Base-by-base conservation (phyloP, 768 basidiomycete genomes). In the Amanita rimosa region DNA sequence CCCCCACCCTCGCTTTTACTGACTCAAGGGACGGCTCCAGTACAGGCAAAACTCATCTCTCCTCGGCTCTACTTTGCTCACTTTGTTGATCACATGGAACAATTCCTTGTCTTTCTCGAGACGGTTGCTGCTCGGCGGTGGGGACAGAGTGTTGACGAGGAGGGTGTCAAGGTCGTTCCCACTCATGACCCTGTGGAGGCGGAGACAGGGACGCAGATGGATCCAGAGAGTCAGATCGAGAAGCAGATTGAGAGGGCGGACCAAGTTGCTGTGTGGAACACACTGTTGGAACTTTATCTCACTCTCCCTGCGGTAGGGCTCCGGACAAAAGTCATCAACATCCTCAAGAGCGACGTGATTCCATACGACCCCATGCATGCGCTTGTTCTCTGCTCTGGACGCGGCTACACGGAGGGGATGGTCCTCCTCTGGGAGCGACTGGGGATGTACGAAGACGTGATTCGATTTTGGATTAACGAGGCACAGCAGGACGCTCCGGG, bases 321-420 rank as follows among this genome's bases (percentile, higher is more conserved):
- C 51, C 67, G 70, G 34, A 68, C 74, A 34, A 95, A 93, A 60
- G 91, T 92, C 1, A 61, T 92, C 49, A 73, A 73, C 4, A 64
- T 98, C 1, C 71, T 98, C 10, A 65, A 72, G 44, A 81, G 79
- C 55, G 62, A 69, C 1, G 62, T 62, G 17, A 64, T 83, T 6
- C 90, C 90, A 0, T 92, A 89, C 59, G 95, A 99, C 57, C 72
- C 79, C 3, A 93, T 79, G 35, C 95, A 97, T 60, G 96, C 94
- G 3, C 70, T 98, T n/a, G 86, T 99, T 34, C 74, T 99, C 1
- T 98, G 95, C 65, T 91, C 93, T 5, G 89, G 82, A 22, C 74
- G 78, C 34, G 73, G 69, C 10, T 96, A 92, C 57, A 92, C 83
- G 0, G 76, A 78, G 0, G 96, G 96, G 1, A 74, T 95, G 9